Evolutionary conservation across 306 rosid genomes (phyloP).

Genomic region (Prinsepia uniflora): DNA sequence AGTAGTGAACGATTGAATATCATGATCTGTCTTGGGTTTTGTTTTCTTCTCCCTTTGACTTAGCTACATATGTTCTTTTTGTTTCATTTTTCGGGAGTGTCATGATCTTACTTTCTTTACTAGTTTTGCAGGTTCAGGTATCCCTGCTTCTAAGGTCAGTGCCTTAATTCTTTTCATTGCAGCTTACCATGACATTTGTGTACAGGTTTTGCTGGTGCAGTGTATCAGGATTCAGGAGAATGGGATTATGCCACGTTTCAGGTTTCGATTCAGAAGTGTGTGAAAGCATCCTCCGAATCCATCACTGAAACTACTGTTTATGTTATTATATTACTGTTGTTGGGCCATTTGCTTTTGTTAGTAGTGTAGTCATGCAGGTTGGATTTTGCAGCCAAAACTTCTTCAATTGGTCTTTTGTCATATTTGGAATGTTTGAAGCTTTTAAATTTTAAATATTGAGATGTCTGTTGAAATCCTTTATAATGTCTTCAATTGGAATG

Average conservation of each 20-base stretch:
- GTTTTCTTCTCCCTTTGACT: conserved; percentile 12
- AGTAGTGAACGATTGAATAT: conserved; percentile 37
- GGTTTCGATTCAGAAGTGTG: neutral
- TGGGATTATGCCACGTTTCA: neutral
- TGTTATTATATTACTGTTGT: neutral
- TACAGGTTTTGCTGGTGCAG: conserved; percentile 52
- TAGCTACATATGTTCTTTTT: neutral
- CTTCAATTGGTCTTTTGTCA: neutral
- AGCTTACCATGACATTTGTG: conserved; percentile 60
- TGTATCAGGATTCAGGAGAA: conserved; percentile 7
- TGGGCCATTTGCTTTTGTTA: neutral
- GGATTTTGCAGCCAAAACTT: neutral
- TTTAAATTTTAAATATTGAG: neutral
- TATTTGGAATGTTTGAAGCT: neutral
- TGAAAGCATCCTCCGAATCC: neutral
- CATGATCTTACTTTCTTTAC: conserved; percentile 36
- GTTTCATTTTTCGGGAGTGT: conserved; percentile 1
- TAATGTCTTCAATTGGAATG: neutral
- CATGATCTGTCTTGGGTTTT: conserved; percentile 31
- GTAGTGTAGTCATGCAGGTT: neutral
- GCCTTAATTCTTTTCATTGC: conserved; percentile 35
- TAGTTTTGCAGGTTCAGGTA: conserved; percentile 81
- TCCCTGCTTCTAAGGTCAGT: conserved; percentile 47
- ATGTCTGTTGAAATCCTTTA: neutral
- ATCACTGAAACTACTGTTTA: neutral